A percentile compares a stretch with the other conserved stretches of the same genome.
These are phyloP conservation scores for Zasmidium cellare DNA, from an alignment of 2,329 filamentous ascomycete genomes.

Conservation along the genomic window DNA sequence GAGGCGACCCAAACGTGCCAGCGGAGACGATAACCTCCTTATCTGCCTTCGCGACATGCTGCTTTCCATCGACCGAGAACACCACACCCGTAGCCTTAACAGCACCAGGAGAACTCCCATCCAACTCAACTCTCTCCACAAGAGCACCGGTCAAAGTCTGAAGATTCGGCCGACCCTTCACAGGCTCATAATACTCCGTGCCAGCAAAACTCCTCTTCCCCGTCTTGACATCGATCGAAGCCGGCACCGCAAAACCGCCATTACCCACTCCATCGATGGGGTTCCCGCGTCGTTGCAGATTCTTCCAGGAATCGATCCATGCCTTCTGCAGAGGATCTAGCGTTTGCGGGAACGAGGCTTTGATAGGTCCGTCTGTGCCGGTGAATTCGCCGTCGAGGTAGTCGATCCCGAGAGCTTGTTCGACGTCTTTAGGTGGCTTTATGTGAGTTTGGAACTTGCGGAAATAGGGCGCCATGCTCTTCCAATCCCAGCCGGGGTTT, in stretches of 20 bases:
- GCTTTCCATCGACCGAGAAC: slow-evolving; percentile 34
- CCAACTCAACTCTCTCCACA: slow-evolving; percentile 45
- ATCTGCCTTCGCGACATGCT: slow-evolving; percentile 21
- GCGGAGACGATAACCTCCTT: slow-evolving; percentile 56
- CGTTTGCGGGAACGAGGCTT: slow-evolving; percentile 33
- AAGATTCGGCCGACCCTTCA: slow-evolving; percentile 28
- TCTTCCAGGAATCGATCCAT: slow-evolving; percentile 18
- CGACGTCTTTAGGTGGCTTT: background rate
- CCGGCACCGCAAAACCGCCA: slow-evolving; percentile 12
- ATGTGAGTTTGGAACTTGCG: slow-evolving; percentile 6
- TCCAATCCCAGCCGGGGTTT: slow-evolving; percentile 37
- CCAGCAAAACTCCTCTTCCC: slow-evolving; percentile 25
- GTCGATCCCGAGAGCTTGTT: slow-evolving; percentile 2
- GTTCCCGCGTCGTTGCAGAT: slow-evolving; percentile 1
- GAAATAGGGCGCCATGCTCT: slow-evolving; percentile 8
- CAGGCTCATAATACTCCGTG: slow-evolving; percentile 25
- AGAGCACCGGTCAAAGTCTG: slow-evolving; percentile 41
- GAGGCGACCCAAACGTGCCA: slow-evolving; percentile 38
- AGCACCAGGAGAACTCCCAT: slow-evolving; percentile 31
- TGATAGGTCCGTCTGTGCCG: slow-evolving; percentile 33
- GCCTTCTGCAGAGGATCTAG: slow-evolving; percentile 7
- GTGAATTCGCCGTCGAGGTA: slow-evolving; percentile 30
- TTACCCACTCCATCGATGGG: slow-evolving; percentile 7
- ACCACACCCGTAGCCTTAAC: slow-evolving; percentile 26
- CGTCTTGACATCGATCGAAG: slow-evolving; percentile 8